These are phyloP conservation scores for Solanum etuberosum DNA, from an alignment of 257 asterid genomes.

Conservation along the genomic window DNA sequence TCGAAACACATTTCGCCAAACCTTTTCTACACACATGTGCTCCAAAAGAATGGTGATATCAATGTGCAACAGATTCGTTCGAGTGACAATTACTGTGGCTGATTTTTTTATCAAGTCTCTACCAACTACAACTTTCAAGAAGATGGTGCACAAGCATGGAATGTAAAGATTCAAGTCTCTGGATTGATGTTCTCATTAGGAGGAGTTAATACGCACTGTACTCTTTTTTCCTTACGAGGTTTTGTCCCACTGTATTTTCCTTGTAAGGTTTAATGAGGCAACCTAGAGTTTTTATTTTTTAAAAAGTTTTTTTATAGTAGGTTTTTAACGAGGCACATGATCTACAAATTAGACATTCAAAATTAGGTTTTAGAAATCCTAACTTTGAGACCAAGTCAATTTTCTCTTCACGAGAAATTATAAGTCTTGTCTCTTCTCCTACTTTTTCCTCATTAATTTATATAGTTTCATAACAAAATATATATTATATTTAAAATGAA, in stretches of 20 bases:
- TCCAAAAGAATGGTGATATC: background rate
- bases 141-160: background rate
- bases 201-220: background rate
- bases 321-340: background rate
- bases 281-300: background rate
- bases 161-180: background rate
- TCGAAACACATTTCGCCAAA: background rate
- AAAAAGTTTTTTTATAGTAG: no score
- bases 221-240: background rate
- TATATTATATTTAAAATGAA: no score
- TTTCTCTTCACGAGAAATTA: rapidly evolving
- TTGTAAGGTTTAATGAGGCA: background rate
- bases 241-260: rapidly evolving
- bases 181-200: background rate
- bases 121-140: background rate
- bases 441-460: no score
- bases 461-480: no score
- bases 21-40: background rate
- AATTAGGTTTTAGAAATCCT: no score
- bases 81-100: background rate
- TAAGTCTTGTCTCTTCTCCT: no score
- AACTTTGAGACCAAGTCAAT: background rate
- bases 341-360: background rate
- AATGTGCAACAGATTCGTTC: background rate
- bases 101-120: background rate